These are phyloP conservation scores for Pichia phayaonensis DNA, from an alignment of 805 yeast species.

Conservation along the genomic window DNA sequence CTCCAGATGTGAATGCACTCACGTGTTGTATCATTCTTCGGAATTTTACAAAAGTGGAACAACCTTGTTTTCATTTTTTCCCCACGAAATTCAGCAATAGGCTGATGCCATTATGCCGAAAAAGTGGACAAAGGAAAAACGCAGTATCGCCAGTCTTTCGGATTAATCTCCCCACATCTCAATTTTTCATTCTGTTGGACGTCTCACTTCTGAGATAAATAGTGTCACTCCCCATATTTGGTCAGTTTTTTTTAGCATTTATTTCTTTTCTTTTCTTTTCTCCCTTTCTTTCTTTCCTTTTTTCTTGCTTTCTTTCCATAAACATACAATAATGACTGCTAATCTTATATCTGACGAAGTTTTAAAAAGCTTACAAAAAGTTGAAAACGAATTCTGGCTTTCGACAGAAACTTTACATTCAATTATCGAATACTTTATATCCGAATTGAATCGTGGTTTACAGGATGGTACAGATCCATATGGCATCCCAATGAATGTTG, in stretches of 20 bases:
- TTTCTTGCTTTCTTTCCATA: too few relatives aligned
- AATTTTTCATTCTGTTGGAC: not conserved
- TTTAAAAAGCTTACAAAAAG: slow-evolving; percentile 25
- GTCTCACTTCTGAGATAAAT: not conserved
- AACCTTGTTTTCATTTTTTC: too few relatives aligned
- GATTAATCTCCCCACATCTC: not conserved
- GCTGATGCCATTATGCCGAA: not conserved
- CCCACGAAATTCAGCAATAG: not conserved
- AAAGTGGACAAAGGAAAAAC: too few relatives aligned
- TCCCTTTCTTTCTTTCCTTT: not conserved
- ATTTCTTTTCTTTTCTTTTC: not conserved
- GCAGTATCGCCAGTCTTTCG: not conserved
- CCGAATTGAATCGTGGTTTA: slow-evolving; percentile 47
- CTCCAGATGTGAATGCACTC: too few relatives aligned
- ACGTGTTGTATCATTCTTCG: too few relatives aligned
- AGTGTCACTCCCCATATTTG: not conserved
- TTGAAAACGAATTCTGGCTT: slow-evolving; percentile 36
- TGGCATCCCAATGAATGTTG: slow-evolving; percentile 55
- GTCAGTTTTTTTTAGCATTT: not conserved
- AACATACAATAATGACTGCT: slow-evolving; percentile 4
- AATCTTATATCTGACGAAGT: slow-evolving; percentile 4
- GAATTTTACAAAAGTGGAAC: too few relatives aligned
- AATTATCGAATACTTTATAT: slow-evolving; percentile 42
- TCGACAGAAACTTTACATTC: slow-evolving; percentile 34
- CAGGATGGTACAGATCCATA: slow-evolving; percentile 37